A percentile compares a stretch with the other conserved stretches of the same genome.
Conservation (phyloP, 352 stramenopile species). For the Phytopythium vexans region DNA sequence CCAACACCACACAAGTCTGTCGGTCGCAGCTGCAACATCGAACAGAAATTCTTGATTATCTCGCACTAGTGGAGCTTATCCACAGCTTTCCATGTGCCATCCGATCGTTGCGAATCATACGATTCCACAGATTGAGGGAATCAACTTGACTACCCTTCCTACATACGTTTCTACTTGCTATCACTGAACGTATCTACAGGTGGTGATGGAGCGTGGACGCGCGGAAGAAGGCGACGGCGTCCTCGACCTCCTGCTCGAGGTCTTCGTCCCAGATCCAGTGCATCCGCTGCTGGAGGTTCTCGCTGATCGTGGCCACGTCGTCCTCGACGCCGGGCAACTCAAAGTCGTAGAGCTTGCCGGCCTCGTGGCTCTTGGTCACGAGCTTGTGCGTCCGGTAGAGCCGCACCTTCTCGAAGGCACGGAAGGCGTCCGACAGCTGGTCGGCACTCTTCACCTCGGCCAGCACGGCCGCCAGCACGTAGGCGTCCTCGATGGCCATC, state of each 20-base stretch:
- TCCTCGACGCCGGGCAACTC: conserved; percentile 22
- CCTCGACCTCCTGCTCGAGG: conserved; percentile 24
- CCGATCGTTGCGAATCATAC: too few relatives aligned
- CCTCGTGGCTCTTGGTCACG: conserved; percentile 21
- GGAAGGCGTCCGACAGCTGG: conserved; percentile 22
- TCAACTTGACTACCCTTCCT: too few relatives aligned
- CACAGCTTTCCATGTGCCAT: too few relatives aligned
- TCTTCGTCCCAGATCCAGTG: conserved; percentile 33
- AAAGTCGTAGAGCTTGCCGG: conserved; percentile 27
- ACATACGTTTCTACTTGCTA: too few relatives aligned
- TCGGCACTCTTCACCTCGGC: conserved; percentile 16
- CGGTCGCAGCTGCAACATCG: too few relatives aligned
- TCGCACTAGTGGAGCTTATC: too few relatives aligned
- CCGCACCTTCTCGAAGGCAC: conserved; percentile 31
- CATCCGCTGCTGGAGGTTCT: conserved; percentile 23
- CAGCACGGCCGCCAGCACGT: conserved; percentile 25
- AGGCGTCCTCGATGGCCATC: conserved; percentile 33
- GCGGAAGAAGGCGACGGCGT: conserved; percentile 20
- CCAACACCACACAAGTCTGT: too few relatives aligned
- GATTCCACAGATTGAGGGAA: too few relatives aligned
- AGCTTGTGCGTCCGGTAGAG: conserved; percentile 33
- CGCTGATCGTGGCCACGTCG: conserved; percentile 21
- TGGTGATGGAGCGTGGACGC: conserved; percentile 10
- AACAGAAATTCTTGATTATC: too few relatives aligned
- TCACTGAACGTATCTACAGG: not conserved